These are phyloP conservation scores for Sistotremastrum suecicum DNA, from an alignment of 768 basidiomycete genomes.

Conservation along the genomic window DNA sequence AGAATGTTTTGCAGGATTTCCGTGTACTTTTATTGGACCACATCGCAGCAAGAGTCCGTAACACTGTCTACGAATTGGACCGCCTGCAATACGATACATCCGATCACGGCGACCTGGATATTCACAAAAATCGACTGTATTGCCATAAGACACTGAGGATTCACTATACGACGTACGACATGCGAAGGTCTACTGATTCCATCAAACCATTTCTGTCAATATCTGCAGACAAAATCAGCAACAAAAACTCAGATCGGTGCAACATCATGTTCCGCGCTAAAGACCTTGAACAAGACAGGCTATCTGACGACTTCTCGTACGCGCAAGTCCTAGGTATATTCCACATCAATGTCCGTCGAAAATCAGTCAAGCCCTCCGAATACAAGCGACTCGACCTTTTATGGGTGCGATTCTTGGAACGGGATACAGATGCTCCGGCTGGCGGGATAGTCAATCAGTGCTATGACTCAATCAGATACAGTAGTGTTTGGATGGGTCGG, in stretches of 20 bases:
- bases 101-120: background rate
- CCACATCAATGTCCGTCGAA: conserved; percentile 15
- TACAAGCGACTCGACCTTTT: conserved; percentile 18
- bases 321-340: conserved; percentile 17
- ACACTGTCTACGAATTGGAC: no score
- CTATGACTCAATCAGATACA: conserved; percentile 26
- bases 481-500: no score
- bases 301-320: conserved; percentile 28
- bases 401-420: conserved; percentile 26
- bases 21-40: conserved; percentile 14
- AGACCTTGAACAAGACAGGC: conserved; percentile 4
- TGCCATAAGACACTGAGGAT: conserved; percentile 12
- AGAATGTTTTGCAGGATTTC: conserved; percentile 18
- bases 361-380: background rate
- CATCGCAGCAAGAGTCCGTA: conserved; percentile 14
- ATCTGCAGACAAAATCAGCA: no score
- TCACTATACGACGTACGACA: conserved; percentile 30
- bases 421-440: conserved; percentile 11
- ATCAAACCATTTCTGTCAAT: conserved; percentile 25
- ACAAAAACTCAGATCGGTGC: no score
- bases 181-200: conserved; percentile 24
- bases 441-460: conserved; percentile 16
- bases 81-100: conserved; percentile 4
- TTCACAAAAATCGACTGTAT: background rate
- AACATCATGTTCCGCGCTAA: conserved; percentile 22